Evolutionary conservation across 2,329 filamentous ascomycete genomes (phyloP), one percentile per base, ranked within the genome.

Genomic region (Parascedosporium putredinis): DNA sequence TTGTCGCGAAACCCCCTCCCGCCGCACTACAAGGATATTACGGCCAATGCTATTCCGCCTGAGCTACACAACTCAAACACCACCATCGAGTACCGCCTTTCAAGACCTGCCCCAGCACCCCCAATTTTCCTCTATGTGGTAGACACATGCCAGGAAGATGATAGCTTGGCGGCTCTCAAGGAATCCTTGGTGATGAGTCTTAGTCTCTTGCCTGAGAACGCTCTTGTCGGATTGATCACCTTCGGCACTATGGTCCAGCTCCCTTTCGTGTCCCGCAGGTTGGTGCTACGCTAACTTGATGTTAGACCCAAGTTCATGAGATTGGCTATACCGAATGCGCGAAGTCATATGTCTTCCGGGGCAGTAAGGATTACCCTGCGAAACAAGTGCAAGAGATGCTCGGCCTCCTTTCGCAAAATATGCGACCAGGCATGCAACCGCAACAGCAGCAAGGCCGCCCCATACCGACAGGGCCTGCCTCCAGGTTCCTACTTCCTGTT

Each of bases 351-450:
- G 93, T 98, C 38, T 98, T 98, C 76, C 82, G 91, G 51, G 93
- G 93, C 34, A 96, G 83, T 74, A 98, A 97, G 73, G 93, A 98
- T 62, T 98, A 98, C 67, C 78, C 83, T n/a, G 87, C 90, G 49
- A 97, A 97, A 71, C 90, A 97, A 65, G 89, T 98, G n/a, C 91
- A 97, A 67, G 93, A 98, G 63, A 98, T 98, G 93, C 83, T 98
- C 47, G 93, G 90, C 24, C 75, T 96, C 50, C 75, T 83, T 45
- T 78, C 84, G 18, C 74, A 86, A 22, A 81, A 81, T 31, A 66
- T 88, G 55, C 82, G 93, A 56, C 88, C 89, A 22, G 81, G 81
- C 50, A 80, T 86, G 67, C 82, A 83, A 55, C 38, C 20, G 25
- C 40, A 45, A 22, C 79, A 81, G 55, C 83, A 85, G 59, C 83